Conservation (phyloP, 257 asterid species). For the Schizonepeta tenuifolia region DNA sequence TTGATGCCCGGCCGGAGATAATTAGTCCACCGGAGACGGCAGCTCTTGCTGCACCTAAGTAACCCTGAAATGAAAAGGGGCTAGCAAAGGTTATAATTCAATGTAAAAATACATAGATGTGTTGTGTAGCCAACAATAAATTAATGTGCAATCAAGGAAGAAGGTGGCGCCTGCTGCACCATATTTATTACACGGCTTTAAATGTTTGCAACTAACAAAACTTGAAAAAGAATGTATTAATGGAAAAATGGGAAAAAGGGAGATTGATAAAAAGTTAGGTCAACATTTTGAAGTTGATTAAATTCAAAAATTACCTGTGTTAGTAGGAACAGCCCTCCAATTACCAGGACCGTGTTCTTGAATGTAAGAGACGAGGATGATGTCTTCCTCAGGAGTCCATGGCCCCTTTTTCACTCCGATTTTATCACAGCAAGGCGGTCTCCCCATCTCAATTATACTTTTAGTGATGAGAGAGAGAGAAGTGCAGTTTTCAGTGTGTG, state of each 20-base stretch:
- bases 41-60: constrained; percentile 76
- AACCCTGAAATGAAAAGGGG: constrained; percentile 43
- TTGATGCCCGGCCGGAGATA: constrained; percentile 83
- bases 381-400: constrained; percentile 86
- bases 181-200: constrained; percentile 47
- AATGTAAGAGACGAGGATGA: constrained; percentile 68
- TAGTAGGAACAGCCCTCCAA: constrained; percentile 78
- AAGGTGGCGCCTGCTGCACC: constrained; percentile 30
- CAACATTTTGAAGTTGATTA: too few species aligned
- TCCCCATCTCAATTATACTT: constrained; percentile 47
- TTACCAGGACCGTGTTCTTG: constrained; percentile 79
- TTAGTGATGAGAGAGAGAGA: too few species aligned
- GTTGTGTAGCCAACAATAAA: neutral
- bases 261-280: neutral
- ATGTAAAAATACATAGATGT: neutral
- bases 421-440: constrained; percentile 73
- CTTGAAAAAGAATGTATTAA: neutral
- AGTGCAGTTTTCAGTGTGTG: neutral
- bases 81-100: neutral
- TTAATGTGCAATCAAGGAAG: constrained; percentile 38
- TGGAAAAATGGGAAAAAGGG: neutral
- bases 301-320: constrained; percentile 44
- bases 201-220: constrained; percentile 49
- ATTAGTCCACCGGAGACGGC: constrained; percentile 81
- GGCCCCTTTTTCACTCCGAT: constrained; percentile 75